Evolutionary conservation across 345 rosid genomes (phyloP).

Genomic region (Citrus cavaleriei): DNA sequence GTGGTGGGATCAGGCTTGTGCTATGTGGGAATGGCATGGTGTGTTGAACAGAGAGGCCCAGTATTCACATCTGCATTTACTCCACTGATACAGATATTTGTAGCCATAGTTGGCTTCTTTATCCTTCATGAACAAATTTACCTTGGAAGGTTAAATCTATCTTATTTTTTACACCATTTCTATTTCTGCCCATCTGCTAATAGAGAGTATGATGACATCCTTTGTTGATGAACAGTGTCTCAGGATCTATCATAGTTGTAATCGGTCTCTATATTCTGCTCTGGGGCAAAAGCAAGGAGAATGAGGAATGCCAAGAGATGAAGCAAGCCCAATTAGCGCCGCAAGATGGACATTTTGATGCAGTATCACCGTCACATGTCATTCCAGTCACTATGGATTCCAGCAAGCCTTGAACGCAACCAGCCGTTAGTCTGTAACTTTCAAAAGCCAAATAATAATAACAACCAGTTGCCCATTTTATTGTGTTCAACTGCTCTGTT

Average conservation of each 20-base stretch:
- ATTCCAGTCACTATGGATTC: background rate
- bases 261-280: constrained; percentile 66
- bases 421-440: too few relatives aligned
- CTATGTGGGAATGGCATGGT: constrained; percentile 86
- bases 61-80: constrained; percentile 76
- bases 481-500: background rate
- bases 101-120: constrained; percentile 57
- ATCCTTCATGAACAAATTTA: constrained; percentile 64
- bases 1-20: constrained; percentile 75
- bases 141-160: constrained; percentile 52
- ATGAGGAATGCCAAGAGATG: constrained; percentile 22
- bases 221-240: constrained; percentile 38
- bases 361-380: constrained; percentile 6
- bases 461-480: background rate
- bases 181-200: background rate
- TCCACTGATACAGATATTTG: constrained; percentile 66
- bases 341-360: constrained; percentile 12
- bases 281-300: constrained; percentile 77
- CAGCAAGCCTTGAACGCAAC: background rate
- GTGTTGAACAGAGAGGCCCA: constrained; percentile 72
- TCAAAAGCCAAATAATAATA: background rate
- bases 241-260: constrained; percentile 63
- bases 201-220: background rate
- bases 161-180: background rate
- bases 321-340: constrained; percentile 38